Evolutionary conservation across 2,329 filamentous ascomycete species (phyloP), one percentile per base, ranked within the genome.

Genomic region (Teratosphaeria nubilosa): DNA sequence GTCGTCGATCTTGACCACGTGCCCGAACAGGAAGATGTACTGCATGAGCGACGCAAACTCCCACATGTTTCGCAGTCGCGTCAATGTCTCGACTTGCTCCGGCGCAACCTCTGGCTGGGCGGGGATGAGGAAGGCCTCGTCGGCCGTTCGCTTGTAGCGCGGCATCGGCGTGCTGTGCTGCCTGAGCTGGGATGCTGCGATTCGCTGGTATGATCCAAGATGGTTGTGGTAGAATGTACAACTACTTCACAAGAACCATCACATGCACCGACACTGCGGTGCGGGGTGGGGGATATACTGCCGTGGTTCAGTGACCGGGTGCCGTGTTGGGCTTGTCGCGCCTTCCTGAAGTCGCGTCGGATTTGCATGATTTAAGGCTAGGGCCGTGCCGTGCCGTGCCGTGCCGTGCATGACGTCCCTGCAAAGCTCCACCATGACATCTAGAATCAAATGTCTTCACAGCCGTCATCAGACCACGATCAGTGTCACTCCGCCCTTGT

Each of bases 21-120:
- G 86, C 61, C 92, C 91, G 73, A 99, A 99, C 48, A 92, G 83
- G 72, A 86, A 88, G 61, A 97, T 89, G 82, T 91, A 99, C 75
- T 99, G 92, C 76, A 87, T 91, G 7, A 97, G 77, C 69, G 91
- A 92, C 61, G 92, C 90, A 74, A 97, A 96, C 73, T 96, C 88
- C 91, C 92, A 97, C 81, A 89, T 91, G 71, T 89, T 94, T 62
- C 92, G 85, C 65, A 97, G 82, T 64, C 80, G 85, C 59, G 84
- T 77, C 30, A 95, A 78, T 57, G 84, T 66, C 73, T 72, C 72
- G 74, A 68, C 59, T 31, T 66, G 34, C 58, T 67, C 63, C 24
- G 66, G 61, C 32, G 65, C 59, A 37, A 68, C 54, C 7, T 58
- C 48, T 34, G 66, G 63, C 57, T 64, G 63, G 55, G 55, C 24